Conservation (phyloP, 345 rosid species). For the Citrus hindsii region DNA sequence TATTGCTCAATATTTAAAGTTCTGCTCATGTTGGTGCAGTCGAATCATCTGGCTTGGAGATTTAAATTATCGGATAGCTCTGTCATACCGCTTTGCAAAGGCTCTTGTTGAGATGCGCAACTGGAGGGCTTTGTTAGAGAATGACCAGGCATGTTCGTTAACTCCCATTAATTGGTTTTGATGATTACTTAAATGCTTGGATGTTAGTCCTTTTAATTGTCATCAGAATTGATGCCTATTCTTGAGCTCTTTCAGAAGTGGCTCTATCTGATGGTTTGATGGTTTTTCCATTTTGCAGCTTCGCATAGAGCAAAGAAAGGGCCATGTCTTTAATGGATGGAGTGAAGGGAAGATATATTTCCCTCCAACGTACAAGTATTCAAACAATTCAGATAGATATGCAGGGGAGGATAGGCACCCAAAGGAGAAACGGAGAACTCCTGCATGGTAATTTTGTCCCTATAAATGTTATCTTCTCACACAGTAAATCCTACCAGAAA, state of each 20-base stretch:
- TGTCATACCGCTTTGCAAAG: slow-evolving; percentile 77
- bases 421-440: slow-evolving; percentile 93
- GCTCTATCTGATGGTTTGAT: slow-evolving; percentile 12
- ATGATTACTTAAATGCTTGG: neutral
- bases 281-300: slow-evolving; percentile 41
- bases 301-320: slow-evolving; percentile 69
- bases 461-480: neutral
- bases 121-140: slow-evolving; percentile 87
- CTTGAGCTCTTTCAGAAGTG: neutral
- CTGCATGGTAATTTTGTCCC: slow-evolving; percentile 65
- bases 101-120: slow-evolving; percentile 98
- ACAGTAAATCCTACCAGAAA: neutral
- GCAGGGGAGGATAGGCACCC: slow-evolving; percentile 78
- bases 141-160: slow-evolving; percentile 74
- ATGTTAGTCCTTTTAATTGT: neutral
- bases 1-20: neutral
- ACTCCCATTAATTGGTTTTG: neutral
- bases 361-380: slow-evolving; percentile 98
- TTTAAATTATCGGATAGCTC: slow-evolving; percentile 89
- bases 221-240: neutral
- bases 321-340: slow-evolving; percentile 89
- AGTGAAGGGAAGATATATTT: slow-evolving; percentile 88
- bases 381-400: slow-evolving; percentile 89
- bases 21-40: slow-evolving; percentile 37
- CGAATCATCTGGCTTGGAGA: slow-evolving; percentile 97